These are phyloP conservation scores for Pisolithus albus DNA, from an alignment of 768 basidiomycete genomes.

Conservation along the genomic window DNA sequence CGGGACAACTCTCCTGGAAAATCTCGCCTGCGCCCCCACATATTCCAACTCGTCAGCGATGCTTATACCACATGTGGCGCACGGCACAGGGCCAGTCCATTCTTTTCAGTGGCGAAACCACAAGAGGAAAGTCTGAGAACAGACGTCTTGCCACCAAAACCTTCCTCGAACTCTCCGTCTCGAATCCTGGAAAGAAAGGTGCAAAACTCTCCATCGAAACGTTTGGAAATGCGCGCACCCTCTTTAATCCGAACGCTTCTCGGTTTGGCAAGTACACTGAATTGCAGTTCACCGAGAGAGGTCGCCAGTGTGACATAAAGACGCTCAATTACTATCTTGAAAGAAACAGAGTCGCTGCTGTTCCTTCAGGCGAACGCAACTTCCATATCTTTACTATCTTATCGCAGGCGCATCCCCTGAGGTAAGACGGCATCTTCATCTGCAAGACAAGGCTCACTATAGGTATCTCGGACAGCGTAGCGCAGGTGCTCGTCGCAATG, in stretches of 20 bases:
- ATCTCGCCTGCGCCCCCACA: constrained; percentile 67
- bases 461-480: constrained; percentile 79
- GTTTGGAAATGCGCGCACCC: constrained; percentile 90
- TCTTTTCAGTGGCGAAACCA: constrained; percentile 85
- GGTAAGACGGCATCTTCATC: constrained; percentile 81
- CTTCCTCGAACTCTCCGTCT: constrained; percentile 84
- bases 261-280: constrained; percentile 98
- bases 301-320: constrained; percentile 83
- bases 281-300: constrained; percentile 91
- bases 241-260: constrained; percentile 92
- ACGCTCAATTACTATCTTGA: constrained; percentile 97
- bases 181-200: constrained; percentile 88
- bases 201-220: constrained; percentile 87
- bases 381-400: constrained; percentile 97
- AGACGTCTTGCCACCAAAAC: constrained; percentile 87
- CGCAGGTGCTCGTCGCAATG: constrained; percentile 34
- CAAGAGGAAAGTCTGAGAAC: constrained; percentile 91
- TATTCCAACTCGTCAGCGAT: constrained; percentile 87
- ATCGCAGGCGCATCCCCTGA: constrained; percentile 85
- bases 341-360: constrained; percentile 78
- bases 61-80: constrained; percentile 91
- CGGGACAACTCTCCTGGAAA: constrained; percentile 64
- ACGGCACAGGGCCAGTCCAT: constrained; percentile 92
- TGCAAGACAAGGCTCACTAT: constrained; percentile 75
- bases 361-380: constrained; percentile 88